Base-by-base conservation (phyloP, 495 filamentous ascomycete species). In the Neurospora tetraspora region DNA sequence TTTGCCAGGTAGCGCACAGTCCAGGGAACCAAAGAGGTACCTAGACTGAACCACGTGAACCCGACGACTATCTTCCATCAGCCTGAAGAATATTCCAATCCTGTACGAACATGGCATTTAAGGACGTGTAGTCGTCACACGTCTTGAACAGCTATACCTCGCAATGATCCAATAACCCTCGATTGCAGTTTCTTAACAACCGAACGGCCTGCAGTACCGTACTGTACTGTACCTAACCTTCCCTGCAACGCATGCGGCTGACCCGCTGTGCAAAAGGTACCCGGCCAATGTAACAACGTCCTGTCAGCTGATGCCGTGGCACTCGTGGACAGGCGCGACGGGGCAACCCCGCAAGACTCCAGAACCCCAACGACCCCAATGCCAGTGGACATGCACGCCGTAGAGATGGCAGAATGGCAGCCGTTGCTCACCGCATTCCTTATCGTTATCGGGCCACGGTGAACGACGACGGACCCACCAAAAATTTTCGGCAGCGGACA, bases 371-470 rank as follows among this genome's bases (percentile, higher is more conserved):
- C 23, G 53, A 61, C 27, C 27, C 53, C 23, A 61, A 61, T 34
- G 53, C 5, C 45, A 53, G 45, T 53, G 45, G 45, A 53, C 43
- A 45, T 47, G 43, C 20, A 47, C 23, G 31, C 53, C 23, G 27
- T 31, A 61, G 53, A 34, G 27, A 36, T 16, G 43, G 59, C 74
- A 71, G 72, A 59, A 65, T 18, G 27, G 27, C 39, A 47, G 18
- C 69, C 72, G 53, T 39, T 20, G 73, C 43, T 53, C 39, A 78
- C 76, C 76, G 77, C 75, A 71, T 68, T 74, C 18, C 69, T 79
- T 80, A 80, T 80, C 79, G 78, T 76, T 80, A 80, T 77, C 77
- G 74, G 23, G 23, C 27, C 23, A 7, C 14, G 5, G 53, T 18
- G 18, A 72, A 34, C 68, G 43, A 23, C 70, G 43, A 68, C 70